Conservation (phyloP, 2,329 filamentous ascomycete genomes). For the Penicillium sp. region DNA sequence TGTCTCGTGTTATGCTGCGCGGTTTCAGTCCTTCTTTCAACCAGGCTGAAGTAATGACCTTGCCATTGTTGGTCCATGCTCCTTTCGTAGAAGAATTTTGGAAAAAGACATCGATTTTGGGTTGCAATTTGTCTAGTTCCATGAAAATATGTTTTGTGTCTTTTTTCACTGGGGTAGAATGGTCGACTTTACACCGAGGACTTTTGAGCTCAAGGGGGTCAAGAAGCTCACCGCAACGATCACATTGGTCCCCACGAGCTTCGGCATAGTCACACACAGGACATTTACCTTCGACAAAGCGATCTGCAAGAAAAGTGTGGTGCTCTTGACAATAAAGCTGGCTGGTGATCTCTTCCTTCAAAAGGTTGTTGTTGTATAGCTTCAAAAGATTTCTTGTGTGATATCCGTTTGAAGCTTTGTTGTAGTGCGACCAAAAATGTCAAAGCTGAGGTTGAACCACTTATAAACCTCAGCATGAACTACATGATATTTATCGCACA, state of each 20-base stretch:
- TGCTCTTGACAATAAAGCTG: conserved; percentile 51
- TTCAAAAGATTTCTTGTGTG: conserved; percentile 53
- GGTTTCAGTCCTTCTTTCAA: conserved; percentile 29
- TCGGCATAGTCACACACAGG: conserved; percentile 20
- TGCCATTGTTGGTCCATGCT: conserved; percentile 48
- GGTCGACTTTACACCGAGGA: too few species aligned
- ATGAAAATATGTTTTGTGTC: conserved; percentile 42
- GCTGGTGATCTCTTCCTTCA: conserved; percentile 48
- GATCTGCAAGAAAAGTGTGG: conserved; percentile 40
- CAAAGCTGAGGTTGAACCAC: conserved; percentile 54
- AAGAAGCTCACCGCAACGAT: too few species aligned
- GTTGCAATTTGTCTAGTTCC: conserved; percentile 35
- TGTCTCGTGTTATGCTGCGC: conserved; percentile 50
- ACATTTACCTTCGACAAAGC: conserved; percentile 52
- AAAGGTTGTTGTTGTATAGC: conserved; percentile 49
- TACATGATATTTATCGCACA: conserved; percentile 52
- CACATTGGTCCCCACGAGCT: not conserved
- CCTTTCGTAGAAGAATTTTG: conserved; percentile 44
- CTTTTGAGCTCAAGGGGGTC: conserved; percentile 22
- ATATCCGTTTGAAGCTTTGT: conserved; percentile 52
- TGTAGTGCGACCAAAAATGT: conserved; percentile 51
- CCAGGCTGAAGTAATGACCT: conserved; percentile 50
- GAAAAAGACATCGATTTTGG: conserved; percentile 44
- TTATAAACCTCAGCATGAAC: conserved; percentile 51
- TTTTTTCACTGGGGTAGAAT: too few species aligned